Evolutionary conservation across 352 stramenopile genomes (phyloP).

Genomic region (Achlya hypogyna): DNA sequence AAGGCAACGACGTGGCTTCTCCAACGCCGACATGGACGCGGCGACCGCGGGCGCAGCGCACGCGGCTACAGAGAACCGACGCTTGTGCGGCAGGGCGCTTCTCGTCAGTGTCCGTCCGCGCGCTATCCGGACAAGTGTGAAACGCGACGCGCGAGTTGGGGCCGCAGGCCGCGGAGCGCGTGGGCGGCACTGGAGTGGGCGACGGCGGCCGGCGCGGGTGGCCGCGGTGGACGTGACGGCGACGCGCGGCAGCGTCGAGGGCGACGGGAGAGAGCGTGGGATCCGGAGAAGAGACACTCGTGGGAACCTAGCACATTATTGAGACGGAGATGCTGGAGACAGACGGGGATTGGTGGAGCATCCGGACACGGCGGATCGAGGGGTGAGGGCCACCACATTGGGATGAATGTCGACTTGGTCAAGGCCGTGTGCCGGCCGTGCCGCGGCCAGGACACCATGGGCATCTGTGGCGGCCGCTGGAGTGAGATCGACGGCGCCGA

Average conservation of each 20-base stretch:
- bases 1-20: conserved; percentile 4
- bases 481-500: conserved; percentile 61
- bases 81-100: not conserved
- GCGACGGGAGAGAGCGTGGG: not conserved
- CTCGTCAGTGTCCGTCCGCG: too few species aligned
- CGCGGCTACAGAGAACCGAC: not conserved
- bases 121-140: not conserved
- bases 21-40: conserved; percentile 3
- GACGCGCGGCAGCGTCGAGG: too few species aligned
- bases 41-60: not conserved
- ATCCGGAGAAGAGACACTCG: not conserved
- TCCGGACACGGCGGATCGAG: conserved; percentile 5
- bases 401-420: conserved; percentile 20
- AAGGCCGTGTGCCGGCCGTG: conserved; percentile 9
- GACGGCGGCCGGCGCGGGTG: too few species aligned
- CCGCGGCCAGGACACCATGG: conserved; percentile 6
- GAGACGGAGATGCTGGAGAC: not conserved
- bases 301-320: not conserved
- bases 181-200: too few species aligned
- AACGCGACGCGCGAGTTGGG: not conserved
- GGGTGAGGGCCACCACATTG: not conserved
- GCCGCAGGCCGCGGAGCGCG: too few species aligned
- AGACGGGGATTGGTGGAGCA: not conserved
- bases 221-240: too few species aligned
- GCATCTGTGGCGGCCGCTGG: conserved; percentile 28